Base-by-base conservation (phyloP, 1,139 yeast genomes). In the Geotrichum phurueaensis region DNA sequence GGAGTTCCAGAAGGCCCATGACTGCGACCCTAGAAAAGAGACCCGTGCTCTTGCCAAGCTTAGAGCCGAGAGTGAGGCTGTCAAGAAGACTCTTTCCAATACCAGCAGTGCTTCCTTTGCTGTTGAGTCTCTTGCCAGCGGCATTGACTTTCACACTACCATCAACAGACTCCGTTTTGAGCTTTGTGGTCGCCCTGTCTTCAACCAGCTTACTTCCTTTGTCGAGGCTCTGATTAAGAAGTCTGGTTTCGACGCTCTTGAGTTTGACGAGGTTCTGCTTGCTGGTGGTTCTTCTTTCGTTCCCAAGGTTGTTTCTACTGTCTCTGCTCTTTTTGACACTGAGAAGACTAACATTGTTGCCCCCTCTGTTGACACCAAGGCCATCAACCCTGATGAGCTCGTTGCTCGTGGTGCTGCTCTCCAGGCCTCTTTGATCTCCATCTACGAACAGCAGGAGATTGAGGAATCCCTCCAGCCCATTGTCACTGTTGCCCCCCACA, bases 121-220 rank as follows among this genome's bases (percentile, higher is more conserved):
- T 54, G 89, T 95, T 70, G 99, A 95, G 77, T 89, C 97, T 27
- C 82, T 94, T 68, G 91, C 96, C 64, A 96, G 89, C 64, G 99
- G 99, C 65, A 83, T 81, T 73, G 99, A 94, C 77, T 94, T 86
- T 84, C 94, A 89, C 78, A 84, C 96, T 65, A 82, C 94, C 64
- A 86, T 95, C 74, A 94, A 94, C 83, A 88, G 99, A 80, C 82
- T 95, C 78, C 84, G 97, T 78, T 94, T 84, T 73, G 99, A 95
- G 79, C 80, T 94, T 66, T 85, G 89, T 60, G 90, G 91, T 60
- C 86, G 96, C 79, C 80, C 83, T 65, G 90, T 88, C 51, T 84
- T 92, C 71, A 77, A 84, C 66, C 84, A 87, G 74, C 87, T 92
- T 84, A 78, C 88, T 64, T 79, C 81, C 39, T 92, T 94, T 70